Conservation (phyloP, 257 asterid species). For the Gentiana dahurica region DNA sequence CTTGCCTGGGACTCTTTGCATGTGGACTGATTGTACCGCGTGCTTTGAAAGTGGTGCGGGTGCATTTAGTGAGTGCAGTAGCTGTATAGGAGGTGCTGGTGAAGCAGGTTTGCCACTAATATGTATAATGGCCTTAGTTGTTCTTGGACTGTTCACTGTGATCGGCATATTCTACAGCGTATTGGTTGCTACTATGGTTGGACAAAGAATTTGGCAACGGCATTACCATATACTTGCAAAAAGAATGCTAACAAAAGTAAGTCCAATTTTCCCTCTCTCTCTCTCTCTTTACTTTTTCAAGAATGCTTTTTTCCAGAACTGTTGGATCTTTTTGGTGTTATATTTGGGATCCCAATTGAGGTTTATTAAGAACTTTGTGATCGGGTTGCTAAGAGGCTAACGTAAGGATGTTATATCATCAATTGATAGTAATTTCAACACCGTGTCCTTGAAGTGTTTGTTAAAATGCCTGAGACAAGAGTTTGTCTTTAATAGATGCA, state of each 20-base stretch:
- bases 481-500: too few relatives aligned
- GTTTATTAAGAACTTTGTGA: too few relatives aligned
- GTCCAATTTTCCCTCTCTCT: slow-evolving; percentile 11
- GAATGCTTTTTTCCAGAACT: neutral
- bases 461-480: too few relatives aligned
- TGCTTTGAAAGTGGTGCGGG: slow-evolving; percentile 90
- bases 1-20: slow-evolving; percentile 94
- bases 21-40: slow-evolving; percentile 97
- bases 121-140: slow-evolving; percentile 62
- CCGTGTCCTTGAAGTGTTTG: too few relatives aligned
- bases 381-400: too few relatives aligned
- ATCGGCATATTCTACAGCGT: slow-evolving; percentile 88
- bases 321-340: too few relatives aligned
- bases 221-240: slow-evolving; percentile 95
- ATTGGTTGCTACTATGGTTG: slow-evolving; percentile 90
- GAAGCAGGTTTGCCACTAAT: slow-evolving; percentile 91
- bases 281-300: neutral
- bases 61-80: slow-evolving; percentile 78
- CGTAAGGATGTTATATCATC: too few relatives aligned
- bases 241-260: slow-evolving; percentile 89
- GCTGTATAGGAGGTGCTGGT: slow-evolving; percentile 94
- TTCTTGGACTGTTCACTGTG: slow-evolving; percentile 78
- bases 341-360: too few relatives aligned
- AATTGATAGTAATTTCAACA: too few relatives aligned
- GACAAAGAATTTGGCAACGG: slow-evolving; percentile 97